Conservation (phyloP, 139 green algal genomes). For the Chlamydomonas sphaeroides region DNA sequence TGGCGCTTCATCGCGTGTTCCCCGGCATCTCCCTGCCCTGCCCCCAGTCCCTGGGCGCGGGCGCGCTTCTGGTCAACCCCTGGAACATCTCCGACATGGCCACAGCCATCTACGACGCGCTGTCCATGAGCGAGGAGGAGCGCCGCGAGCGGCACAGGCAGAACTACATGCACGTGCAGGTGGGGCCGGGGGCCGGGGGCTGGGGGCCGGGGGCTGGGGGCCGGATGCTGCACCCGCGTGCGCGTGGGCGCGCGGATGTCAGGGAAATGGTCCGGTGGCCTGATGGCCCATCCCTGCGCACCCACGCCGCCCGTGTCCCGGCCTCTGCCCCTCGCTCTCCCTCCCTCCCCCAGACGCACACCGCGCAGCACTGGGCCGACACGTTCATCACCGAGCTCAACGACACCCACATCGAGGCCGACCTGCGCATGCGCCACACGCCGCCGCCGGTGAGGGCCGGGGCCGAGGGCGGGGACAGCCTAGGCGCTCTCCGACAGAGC, state of each 20-base stretch:
- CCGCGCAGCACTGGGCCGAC: slow-evolving; percentile 93
- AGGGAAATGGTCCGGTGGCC: too few relatives aligned
- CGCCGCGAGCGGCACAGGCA: slow-evolving; percentile 89
- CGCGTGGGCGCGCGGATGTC: too few relatives aligned
- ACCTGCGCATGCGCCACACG: slow-evolving; percentile 88
- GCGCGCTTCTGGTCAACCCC: slow-evolving; percentile 97
- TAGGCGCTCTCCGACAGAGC: too few relatives aligned
- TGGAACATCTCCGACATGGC: slow-evolving; percentile 98
- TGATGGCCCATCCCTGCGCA: too few relatives aligned
- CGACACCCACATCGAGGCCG: slow-evolving; percentile 97
- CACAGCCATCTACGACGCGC: slow-evolving; percentile 84
- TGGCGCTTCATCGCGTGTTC: too few relatives aligned
- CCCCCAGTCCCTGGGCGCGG: slow-evolving; percentile 68
- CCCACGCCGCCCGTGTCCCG: too few relatives aligned
- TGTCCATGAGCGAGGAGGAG: slow-evolving; percentile 89
- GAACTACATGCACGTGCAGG: slow-evolving; percentile 97
- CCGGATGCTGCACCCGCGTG: too few relatives aligned
- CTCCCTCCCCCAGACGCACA: slow-evolving; percentile 67
- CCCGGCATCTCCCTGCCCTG: background rate
- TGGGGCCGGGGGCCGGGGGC: slow-evolving; percentile 8
- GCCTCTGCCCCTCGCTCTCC: too few relatives aligned
- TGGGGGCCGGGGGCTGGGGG: background rate
- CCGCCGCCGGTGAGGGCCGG: slow-evolving; percentile 24
- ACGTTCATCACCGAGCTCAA: slow-evolving; percentile 99
- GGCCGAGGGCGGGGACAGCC: too few relatives aligned